These are phyloP conservation scores for Thermomyces lanuginosus DNA, from an alignment of 2,329 filamentous ascomycete genomes.

Conservation along the genomic window DNA sequence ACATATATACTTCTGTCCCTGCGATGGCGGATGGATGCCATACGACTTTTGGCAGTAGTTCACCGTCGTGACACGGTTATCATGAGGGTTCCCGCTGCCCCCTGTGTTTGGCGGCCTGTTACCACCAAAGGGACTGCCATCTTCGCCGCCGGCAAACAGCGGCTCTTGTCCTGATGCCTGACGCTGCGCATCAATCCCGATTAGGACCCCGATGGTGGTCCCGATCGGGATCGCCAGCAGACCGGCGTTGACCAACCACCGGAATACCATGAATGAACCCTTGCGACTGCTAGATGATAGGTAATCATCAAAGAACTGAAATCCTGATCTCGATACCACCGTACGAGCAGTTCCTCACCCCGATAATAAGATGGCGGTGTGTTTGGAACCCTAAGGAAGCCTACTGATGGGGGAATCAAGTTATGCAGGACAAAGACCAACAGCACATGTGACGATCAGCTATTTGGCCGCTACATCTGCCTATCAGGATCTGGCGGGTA, in stretches of 20 bases:
- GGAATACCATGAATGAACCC: constrained; percentile 19
- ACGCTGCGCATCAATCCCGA: constrained; percentile 34
- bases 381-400: too few species aligned
- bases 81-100: constrained; percentile 5
- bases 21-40: constrained; percentile 31
- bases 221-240: constrained; percentile 36
- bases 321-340: too few species aligned
- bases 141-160: constrained; percentile 23
- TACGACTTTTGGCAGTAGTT: constrained; percentile 29
- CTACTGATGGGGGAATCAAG: too few species aligned
- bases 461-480: too few species aligned
- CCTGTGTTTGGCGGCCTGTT: constrained; percentile 3
- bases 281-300: too few species aligned
- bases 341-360: too few species aligned
- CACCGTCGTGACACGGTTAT: constrained; percentile 21
- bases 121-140: constrained; percentile 7
- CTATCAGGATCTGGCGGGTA: too few species aligned
- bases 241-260: constrained; percentile 35
- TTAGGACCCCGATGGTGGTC: constrained; percentile 33
- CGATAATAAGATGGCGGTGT: too few species aligned
- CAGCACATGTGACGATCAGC: too few species aligned
- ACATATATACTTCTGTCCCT: constrained; percentile 34
- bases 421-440: too few species aligned
- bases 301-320: too few species aligned
- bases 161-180: constrained; percentile 28